These are phyloP conservation scores for Aeschynomene evenia DNA, from an alignment of 306 rosid genomes.

Conservation along the genomic window DNA sequence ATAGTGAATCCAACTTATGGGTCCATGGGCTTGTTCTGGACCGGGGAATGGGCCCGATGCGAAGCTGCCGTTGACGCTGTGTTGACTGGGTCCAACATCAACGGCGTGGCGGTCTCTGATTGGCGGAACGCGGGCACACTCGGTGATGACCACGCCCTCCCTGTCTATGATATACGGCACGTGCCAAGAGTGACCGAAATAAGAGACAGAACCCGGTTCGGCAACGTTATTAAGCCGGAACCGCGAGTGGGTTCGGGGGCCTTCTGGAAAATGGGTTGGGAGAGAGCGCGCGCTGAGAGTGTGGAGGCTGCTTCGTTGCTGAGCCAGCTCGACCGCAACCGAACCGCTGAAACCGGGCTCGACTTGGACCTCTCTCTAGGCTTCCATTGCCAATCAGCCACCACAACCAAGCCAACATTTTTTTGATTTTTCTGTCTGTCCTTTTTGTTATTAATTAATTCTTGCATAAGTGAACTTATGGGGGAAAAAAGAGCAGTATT, in stretches of 20 bases:
- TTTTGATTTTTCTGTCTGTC: neutral
- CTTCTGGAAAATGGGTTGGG: constrained; percentile 10
- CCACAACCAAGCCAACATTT: too few relatives aligned
- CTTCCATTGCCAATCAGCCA: neutral
- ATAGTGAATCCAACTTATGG: constrained; percentile 66
- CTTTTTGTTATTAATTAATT: neutral
- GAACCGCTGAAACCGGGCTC: neutral
- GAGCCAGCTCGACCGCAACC: neutral
- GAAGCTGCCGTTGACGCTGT: constrained; percentile 64
- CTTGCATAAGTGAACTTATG: neutral
- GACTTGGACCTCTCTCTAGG: constrained; percentile 48
- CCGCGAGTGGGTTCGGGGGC: neutral
- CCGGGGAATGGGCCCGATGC: constrained; percentile 55
- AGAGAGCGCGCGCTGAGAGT: constrained; percentile 11
- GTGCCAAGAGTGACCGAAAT: constrained; percentile 29
- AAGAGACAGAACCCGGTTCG: constrained; percentile 27
- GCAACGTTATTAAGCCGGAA: constrained; percentile 2
- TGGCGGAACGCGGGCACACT: neutral
- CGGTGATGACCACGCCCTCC: neutral
- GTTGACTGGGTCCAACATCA: constrained; percentile 40
- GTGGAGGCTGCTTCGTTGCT: constrained; percentile 25
- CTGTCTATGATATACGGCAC: constrained; percentile 44
- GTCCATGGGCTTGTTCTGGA: constrained; percentile 54
- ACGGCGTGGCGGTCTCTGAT: neutral
- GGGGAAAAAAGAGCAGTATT: neutral